Conservation (phyloP, 2,329 filamentous ascomycete species). For the Microdochium trichocladiopsis region DNA sequence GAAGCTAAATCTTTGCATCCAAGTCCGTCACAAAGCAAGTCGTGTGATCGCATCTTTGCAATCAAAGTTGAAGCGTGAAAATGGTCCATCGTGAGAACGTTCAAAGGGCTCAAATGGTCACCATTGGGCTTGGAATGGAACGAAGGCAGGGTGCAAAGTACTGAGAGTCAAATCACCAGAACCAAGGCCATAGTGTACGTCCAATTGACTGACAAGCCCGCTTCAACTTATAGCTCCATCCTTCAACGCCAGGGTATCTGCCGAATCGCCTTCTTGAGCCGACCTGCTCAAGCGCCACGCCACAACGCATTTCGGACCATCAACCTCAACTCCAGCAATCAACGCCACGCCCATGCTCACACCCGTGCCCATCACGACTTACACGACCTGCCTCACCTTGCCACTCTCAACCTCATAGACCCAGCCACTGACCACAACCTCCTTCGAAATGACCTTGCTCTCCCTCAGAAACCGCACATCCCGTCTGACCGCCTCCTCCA, state of each 20-base stretch:
- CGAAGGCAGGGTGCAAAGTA: neutral
- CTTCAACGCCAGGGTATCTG: neutral
- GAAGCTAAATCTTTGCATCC: neutral
- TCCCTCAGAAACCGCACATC: constrained; percentile 59
- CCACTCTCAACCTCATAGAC: constrained; percentile 74
- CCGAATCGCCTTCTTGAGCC: neutral
- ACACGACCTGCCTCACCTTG: constrained; percentile 43
- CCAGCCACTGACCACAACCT: constrained; percentile 62
- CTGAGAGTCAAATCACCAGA: neutral
- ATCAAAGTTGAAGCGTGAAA: neutral
- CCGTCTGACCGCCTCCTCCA: constrained; percentile 56
- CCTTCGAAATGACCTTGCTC: constrained; percentile 51
- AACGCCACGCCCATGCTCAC: neutral
- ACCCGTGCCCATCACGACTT: neutral
- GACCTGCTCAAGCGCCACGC: neutral
- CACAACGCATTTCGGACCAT: neutral
- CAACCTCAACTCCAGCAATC: neutral
- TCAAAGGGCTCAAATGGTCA: neutral
- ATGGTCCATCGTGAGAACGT: no score
- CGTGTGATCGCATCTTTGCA: neutral
- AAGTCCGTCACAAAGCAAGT: neutral
- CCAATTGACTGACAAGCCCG: no score
- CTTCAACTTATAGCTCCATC: neutral
- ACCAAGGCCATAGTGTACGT: no score
- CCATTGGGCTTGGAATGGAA: neutral